These are phyloP conservation scores for Kuraishia floccosa DNA, from an alignment of 805 yeast genomes.

Conservation along the genomic window DNA sequence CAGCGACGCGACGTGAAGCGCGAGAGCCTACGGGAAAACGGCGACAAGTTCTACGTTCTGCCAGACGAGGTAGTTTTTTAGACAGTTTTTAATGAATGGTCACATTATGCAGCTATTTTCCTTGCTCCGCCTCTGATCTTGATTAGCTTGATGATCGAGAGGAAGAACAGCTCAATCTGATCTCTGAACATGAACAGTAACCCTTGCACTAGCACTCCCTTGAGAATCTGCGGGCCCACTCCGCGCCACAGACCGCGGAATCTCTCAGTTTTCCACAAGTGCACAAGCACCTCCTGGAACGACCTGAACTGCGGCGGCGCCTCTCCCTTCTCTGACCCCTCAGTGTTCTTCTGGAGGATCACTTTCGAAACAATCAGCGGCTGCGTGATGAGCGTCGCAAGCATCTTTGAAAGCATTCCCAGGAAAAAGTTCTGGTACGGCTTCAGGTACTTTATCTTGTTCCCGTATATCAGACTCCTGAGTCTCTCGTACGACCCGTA, in stretches of 20 bases:
- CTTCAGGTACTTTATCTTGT: slow-evolving; percentile 27
- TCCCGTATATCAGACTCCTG: slow-evolving; percentile 34
- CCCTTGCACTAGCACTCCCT: slow-evolving; percentile 81
- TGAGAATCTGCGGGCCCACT: slow-evolving; percentile 63
- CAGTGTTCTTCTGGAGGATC: slow-evolving; percentile 46
- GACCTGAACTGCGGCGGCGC: slow-evolving; percentile 33
- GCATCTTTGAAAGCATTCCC: slow-evolving; percentile 72
- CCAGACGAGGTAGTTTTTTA: slow-evolving; percentile 61
- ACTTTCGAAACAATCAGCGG: slow-evolving; percentile 81
- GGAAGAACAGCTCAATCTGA: slow-evolving; percentile 24
- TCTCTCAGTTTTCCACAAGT: slow-evolving; percentile 57
- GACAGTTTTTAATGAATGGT: slow-evolving; percentile 3
- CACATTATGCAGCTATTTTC: neutral
- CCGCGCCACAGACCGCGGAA: slow-evolving; percentile 66
- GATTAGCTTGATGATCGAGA: slow-evolving; percentile 3
- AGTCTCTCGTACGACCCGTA: slow-evolving; percentile 72
- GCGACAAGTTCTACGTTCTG: slow-evolving; percentile 43
- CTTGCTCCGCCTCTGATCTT: neutral
- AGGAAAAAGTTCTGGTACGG: slow-evolving; percentile 57
- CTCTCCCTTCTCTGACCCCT: slow-evolving; percentile 9
- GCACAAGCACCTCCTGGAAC: slow-evolving; percentile 52
- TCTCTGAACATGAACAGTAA: slow-evolving; percentile 74
- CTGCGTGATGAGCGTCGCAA: slow-evolving; percentile 74
- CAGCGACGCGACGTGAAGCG: slow-evolving; percentile 42
- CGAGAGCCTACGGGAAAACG: slow-evolving; percentile 48